Conservation (phyloP, 352 stramenopile species). For the Lagenidium sp. region DNA sequence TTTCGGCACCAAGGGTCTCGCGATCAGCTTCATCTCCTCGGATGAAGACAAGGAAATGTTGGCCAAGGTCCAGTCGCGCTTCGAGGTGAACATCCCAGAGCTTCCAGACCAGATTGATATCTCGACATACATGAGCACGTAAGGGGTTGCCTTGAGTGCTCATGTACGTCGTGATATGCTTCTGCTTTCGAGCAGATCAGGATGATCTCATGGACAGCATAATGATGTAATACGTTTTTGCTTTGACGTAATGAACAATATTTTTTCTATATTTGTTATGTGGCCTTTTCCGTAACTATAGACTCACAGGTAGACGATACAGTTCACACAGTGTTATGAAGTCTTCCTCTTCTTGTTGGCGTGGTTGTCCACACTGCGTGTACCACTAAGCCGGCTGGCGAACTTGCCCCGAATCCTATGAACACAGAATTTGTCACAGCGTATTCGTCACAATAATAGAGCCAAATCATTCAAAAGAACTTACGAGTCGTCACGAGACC, state of each 20-base stretch:
- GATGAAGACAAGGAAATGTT: slow-evolving; percentile 97
- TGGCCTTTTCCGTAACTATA: too few species aligned
- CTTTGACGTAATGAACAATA: too few species aligned
- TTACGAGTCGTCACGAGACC: slow-evolving; percentile 56
- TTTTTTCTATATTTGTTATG: too few species aligned
- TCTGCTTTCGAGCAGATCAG: too few species aligned
- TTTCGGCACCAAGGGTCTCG: slow-evolving; percentile 99
- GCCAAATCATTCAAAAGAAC: slow-evolving; percentile 3
- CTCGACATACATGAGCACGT: slow-evolving; percentile 96
- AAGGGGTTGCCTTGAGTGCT: slow-evolving; percentile 12
- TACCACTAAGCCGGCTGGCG: slow-evolving; percentile 58
- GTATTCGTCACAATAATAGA: too few species aligned
- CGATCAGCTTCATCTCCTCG: slow-evolving; percentile 99
- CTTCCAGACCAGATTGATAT: slow-evolving; percentile 99
- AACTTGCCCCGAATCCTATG: slow-evolving; percentile 75
- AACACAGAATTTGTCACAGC: too few species aligned
- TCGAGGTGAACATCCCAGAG: slow-evolving; percentile 99
- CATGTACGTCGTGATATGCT: too few species aligned
- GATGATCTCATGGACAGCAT: too few species aligned
- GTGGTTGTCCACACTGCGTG: too few species aligned
- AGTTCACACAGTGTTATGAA: too few species aligned
- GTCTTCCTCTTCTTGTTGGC: slow-evolving; percentile 59
- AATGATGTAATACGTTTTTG: too few species aligned
- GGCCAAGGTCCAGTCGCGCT: slow-evolving; percentile 97
- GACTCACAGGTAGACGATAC: too few species aligned